Conservation (phyloP, 225 moss, liverwort and hornwort species). For the Neckera pumila region DNA sequence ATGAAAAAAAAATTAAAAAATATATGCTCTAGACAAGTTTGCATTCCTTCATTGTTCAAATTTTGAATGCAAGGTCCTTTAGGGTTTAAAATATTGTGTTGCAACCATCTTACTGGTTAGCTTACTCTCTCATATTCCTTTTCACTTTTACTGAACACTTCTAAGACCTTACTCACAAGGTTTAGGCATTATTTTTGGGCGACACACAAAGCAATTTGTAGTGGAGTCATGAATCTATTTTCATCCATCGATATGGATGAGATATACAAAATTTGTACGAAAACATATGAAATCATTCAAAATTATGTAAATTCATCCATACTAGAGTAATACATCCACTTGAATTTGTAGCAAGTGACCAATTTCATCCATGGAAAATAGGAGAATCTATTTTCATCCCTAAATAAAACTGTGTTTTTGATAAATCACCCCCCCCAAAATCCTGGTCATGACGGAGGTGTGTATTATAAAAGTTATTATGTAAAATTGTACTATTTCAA, state of each 20-base stretch:
- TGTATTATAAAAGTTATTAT: not conserved
- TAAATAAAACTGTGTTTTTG: too few relatives aligned
- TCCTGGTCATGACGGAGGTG: too few relatives aligned
- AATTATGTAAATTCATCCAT: not conserved
- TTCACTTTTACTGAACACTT: too few relatives aligned
- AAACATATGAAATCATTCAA: too few relatives aligned
- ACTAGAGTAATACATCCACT: too few relatives aligned
- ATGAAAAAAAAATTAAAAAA: too few relatives aligned
- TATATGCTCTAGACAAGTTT: too few relatives aligned
- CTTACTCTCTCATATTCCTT: too few relatives aligned
- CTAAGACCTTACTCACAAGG: too few relatives aligned
- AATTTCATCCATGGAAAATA: not conserved
- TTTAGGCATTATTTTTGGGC: not conserved
- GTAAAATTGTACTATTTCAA: not conserved
- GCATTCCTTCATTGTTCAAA: too few relatives aligned
- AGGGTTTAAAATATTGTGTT: not conserved
- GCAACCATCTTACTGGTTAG: not conserved
- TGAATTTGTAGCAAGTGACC: not conserved
- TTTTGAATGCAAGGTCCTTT: too few relatives aligned
- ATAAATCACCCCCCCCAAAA: not conserved
- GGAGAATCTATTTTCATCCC: too few relatives aligned
- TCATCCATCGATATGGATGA: not conserved
- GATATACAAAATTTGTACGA: not conserved
- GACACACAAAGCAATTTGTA: accelerated
- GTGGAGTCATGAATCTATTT: not conserved